Base-by-base conservation (phyloP, 2,329 filamentous ascomycete genomes). In the Exophiala sideris region DNA sequence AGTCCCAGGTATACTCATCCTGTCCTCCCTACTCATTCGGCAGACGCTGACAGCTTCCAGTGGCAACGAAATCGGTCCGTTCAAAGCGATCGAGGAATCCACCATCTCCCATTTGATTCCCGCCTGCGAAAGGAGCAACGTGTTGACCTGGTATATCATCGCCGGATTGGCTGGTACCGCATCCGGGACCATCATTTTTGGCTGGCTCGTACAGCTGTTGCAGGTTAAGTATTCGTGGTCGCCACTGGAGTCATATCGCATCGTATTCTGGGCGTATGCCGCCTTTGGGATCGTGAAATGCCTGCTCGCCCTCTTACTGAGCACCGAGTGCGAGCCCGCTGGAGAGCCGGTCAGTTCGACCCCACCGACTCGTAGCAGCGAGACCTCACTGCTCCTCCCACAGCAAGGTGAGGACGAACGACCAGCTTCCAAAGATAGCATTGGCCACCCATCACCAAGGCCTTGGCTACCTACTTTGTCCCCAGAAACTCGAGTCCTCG, bases 51-150 rank as follows among this genome's bases (percentile, higher is more conserved):
- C 33, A 10, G 32, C 6, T 14, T 20, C 8, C 47, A 55, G 48
- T 48, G 84, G 84, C 5, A 79, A 82, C 12, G 85, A 87, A 60
- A 85, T 87, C 64, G 85, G 84, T 0, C 84, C 85, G 0, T 87
- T 87, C 60, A 73, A 84, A 35, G 82, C 82, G 3, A 81, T 88
- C 32, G 85, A 87, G 64, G 84, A 87, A 71, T 83, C 79, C 0
- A 82, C 80, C 33, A 65, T 87, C 6, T 80, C 82, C 4, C 81
- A 86, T 64, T 72, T 87, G 41, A 85, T 82, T 0, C 75, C 70
- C 0, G 74, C 78, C 0, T 68, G 73, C 29, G 79, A 77, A 1
- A 71, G 84, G 44, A 73, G 81, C 11, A 83, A 87, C 67, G 82
- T 87, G n/a, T 72, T 86, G 54, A 77, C 80, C 7, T 87, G 84